Evolutionary conservation across 192 early-diverging fungal genomes (phyloP).

Genomic region (Obelidium mucronatum): DNA sequence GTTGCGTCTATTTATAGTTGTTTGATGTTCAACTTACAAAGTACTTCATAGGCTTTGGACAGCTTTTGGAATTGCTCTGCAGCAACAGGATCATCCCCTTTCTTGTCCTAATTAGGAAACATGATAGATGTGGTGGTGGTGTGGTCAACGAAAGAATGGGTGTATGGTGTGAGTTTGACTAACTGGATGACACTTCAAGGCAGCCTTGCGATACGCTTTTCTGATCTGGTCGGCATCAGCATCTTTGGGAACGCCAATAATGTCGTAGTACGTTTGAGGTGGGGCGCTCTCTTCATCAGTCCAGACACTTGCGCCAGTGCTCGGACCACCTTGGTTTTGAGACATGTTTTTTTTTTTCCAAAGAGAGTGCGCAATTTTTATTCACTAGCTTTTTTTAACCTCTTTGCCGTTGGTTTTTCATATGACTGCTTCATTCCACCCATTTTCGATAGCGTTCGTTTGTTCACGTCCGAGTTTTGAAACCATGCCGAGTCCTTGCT

Average conservation of each 20-base stretch:
- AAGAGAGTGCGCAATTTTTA: neutral
- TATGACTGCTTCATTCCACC: constrained; percentile 63
- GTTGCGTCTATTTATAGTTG: constrained; percentile 57
- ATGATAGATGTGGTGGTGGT: constrained; percentile 61
- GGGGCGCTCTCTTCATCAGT: constrained; percentile 36
- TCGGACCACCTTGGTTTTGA: neutral
- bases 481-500: constrained; percentile 57
- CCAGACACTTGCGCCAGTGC: constrained; percentile 21
- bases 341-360: neutral
- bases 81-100: constrained; percentile 47
- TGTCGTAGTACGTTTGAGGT: constrained; percentile 46
- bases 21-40: constrained; percentile 43
- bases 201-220: constrained; percentile 40
- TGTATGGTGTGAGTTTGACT: neutral
- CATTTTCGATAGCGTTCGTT: constrained; percentile 51
- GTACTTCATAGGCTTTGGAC: constrained; percentile 84
- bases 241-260: constrained; percentile 45
- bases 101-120: constrained; percentile 76
- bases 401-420: constrained; percentile 52
- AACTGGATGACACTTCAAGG: constrained; percentile 3
- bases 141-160: neutral
- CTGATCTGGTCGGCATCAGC: constrained; percentile 52
- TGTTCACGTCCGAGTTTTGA: constrained; percentile 56
- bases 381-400: neutral
- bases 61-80: constrained; percentile 85